Conservation (phyloP, 805 yeast genomes). For the Saccharomycopsis lassenensis region DNA sequence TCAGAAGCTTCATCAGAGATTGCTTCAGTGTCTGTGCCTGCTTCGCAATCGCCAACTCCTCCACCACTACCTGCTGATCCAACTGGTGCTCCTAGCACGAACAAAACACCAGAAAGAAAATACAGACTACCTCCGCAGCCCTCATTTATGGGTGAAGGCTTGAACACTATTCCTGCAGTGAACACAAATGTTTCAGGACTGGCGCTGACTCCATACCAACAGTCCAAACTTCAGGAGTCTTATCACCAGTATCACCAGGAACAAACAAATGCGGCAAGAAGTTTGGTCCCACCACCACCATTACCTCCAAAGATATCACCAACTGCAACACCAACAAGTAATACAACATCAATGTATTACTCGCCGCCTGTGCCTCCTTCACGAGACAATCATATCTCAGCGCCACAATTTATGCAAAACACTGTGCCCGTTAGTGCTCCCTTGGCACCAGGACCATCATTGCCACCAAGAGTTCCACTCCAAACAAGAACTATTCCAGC, state of each 20-base stretch:
- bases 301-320: constrained; percentile 14
- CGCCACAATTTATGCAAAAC: constrained; percentile 2
- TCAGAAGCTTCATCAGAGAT: neutral
- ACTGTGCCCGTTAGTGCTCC: constrained; percentile 1
- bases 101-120: neutral
- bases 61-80: constrained; percentile 3
- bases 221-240: constrained; percentile 5
- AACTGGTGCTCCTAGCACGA: neutral
- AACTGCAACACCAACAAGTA: neutral
- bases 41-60: constrained; percentile 5
- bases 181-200: too few species aligned
- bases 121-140: constrained; percentile 16
- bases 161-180: constrained; percentile 3
- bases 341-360: neutral
- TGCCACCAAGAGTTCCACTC: constrained; percentile 8
- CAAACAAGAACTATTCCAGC: neutral
- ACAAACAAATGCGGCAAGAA: constrained; percentile 6
- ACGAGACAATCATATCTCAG: neutral
- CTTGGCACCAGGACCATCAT: constrained; percentile 6
- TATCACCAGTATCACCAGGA: constrained; percentile 13
- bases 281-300: constrained; percentile 15
- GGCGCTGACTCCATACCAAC: constrained; percentile 10
- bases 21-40: constrained; percentile 1
- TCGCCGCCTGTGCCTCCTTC: neutral
- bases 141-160: constrained; percentile 12